These are phyloP conservation scores for Psilocybe azurescens DNA, from an alignment of 768 basidiomycete species.

Conservation along the genomic window DNA sequence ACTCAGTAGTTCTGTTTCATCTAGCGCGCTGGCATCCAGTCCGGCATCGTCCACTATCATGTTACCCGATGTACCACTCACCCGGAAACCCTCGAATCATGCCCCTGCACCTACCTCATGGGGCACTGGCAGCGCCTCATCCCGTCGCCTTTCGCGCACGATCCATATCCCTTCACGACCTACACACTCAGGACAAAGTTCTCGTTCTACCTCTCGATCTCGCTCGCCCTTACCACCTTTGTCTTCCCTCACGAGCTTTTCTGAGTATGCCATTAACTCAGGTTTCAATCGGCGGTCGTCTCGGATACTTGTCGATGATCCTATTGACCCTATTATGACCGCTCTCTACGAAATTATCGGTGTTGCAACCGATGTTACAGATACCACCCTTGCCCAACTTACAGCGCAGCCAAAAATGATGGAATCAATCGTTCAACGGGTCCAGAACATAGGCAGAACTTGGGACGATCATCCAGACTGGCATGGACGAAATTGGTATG, in stretches of 20 bases:
- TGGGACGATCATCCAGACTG: constrained; percentile 99
- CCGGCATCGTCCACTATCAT: constrained; percentile 64
- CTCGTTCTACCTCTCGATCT: constrained; percentile 94
- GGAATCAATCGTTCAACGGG: constrained; percentile 85
- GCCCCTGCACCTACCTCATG: constrained; percentile 48
- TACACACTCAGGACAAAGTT: constrained; percentile 78
- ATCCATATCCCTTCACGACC: constrained; percentile 77
- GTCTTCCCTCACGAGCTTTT: constrained; percentile 68
- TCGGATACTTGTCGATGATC: constrained; percentile 83
- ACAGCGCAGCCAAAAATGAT: constrained; percentile 86
- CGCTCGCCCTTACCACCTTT: constrained; percentile 87
- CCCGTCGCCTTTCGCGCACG: constrained; percentile 84
- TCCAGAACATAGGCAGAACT: constrained; percentile 89
- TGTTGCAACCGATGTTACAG: constrained; percentile 91
- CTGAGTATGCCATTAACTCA: constrained; percentile 51
- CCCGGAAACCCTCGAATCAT: constrained; percentile 62
- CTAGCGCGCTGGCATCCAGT: constrained; percentile 60
- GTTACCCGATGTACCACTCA: constrained; percentile 67
- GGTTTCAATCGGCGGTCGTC: constrained; percentile 76
- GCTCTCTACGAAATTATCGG: constrained; percentile 91
- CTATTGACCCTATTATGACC: constrained; percentile 87
- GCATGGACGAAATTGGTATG: constrained; percentile 98
- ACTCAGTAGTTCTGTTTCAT: constrained; percentile 58
- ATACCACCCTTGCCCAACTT: constrained; percentile 87
- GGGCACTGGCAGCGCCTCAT: constrained; percentile 59